Conservation (phyloP, 306 rosid species). For the Datisca glomerata region DNA sequence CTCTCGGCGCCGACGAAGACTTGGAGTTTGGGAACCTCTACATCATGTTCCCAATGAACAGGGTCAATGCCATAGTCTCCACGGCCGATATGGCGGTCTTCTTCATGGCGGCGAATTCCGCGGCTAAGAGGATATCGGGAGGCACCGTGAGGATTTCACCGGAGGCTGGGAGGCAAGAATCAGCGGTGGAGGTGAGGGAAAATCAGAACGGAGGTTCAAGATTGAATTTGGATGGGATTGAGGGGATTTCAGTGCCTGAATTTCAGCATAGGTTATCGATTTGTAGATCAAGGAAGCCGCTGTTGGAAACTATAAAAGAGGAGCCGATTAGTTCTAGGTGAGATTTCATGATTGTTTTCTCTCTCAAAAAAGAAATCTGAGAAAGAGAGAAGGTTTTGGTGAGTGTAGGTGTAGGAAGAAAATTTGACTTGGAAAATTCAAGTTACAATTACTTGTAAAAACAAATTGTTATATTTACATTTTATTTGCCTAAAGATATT, state of each 20-base stretch:
- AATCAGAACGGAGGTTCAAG: conserved; percentile 15
- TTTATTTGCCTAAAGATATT: no score
- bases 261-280: conserved; percentile 41
- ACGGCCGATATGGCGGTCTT: conserved; percentile 64
- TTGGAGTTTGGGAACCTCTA: conserved; percentile 61
- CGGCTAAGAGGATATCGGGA: conserved; percentile 45
- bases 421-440: no score
- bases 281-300: conserved; percentile 71
- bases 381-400: no score
- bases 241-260: conserved; percentile 29
- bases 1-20: conserved; percentile 73
- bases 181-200: not conserved
- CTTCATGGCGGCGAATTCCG: conserved; percentile 71
- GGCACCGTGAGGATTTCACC: conserved; percentile 33
- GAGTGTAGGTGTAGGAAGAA: no score
- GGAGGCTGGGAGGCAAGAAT: conserved; percentile 9
- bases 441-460: no score
- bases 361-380: no score
- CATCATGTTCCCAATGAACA: conserved; percentile 64
- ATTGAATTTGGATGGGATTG: conserved; percentile 55
- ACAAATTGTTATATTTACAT: no score
- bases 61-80: conserved; percentile 48
- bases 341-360: no score
- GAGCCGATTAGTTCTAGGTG: conserved; percentile 36
- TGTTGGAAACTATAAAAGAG: conserved; percentile 74